These are phyloP conservation scores for Basidiobolus meristosporus DNA, from an alignment of 371 early-diverging fungal genomes.

Conservation along the genomic window DNA sequence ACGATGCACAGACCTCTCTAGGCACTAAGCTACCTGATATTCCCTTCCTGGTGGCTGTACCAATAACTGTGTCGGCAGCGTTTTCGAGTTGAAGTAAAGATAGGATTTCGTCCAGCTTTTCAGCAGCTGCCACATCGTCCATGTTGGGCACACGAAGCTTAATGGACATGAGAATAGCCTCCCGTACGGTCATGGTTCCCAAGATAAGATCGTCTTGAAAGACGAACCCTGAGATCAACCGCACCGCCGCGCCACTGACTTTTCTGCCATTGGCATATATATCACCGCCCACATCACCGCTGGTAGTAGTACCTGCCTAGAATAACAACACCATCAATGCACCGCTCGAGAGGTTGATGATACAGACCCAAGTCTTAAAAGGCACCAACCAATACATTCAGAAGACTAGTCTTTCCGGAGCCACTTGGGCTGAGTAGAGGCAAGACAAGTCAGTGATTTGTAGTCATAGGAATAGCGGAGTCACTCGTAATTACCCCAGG, in stretches of 20 bases:
- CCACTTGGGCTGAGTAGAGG: background rate
- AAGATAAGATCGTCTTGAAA: constrained; percentile 76
- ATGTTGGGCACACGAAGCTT: constrained; percentile 53
- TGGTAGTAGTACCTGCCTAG: background rate
- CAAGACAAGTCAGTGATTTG: too few species aligned
- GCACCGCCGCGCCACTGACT: background rate
- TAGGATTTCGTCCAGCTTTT: constrained; percentile 52
- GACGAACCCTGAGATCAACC: constrained; percentile 32
- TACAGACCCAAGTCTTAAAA: too few species aligned
- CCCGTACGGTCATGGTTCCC: constrained; percentile 62
- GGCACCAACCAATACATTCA: background rate
- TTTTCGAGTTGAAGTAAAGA: constrained; percentile 54
- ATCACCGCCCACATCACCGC: background rate
- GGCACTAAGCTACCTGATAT: constrained; percentile 34
- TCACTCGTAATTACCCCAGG: too few species aligned
- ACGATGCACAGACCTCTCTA: too few species aligned
- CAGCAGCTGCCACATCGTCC: constrained; percentile 27
- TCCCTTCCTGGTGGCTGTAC: constrained; percentile 50
- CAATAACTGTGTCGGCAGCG: constrained; percentile 55
- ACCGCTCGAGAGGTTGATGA: too few species aligned
- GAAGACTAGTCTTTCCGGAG: background rate
- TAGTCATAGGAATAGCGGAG: too few species aligned
- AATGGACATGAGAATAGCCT: constrained; percentile 66
- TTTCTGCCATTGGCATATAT: background rate
- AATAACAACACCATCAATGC: too few species aligned